Evolutionary conservation across 2,329 filamentous ascomycete species (phyloP), one percentile per base, ranked within the genome.

Genomic region (Nemania serpens): DNA sequence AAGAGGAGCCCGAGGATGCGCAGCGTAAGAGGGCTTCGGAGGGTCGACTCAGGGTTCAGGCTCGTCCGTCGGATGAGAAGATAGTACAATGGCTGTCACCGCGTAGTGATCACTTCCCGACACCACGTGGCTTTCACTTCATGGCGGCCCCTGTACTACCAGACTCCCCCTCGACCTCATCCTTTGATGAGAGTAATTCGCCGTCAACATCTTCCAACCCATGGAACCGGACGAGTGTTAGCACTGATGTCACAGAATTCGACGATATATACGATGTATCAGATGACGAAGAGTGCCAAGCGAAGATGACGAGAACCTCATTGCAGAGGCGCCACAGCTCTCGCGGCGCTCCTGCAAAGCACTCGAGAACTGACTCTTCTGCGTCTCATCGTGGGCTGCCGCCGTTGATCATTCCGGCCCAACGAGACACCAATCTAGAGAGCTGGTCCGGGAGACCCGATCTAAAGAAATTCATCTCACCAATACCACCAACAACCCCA

Each of bases 231-330:
- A 79, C 81, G 69, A 89, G 84, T 78, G 77, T 81, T 68, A 79
- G 83, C 73, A 88, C 88, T 66, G 85, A 86, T 68, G 82, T 83
- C 64, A 91, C 85, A 67, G 88, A 91, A 66, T 94, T 94, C 69
- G 91, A 96, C 75, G 91, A 96, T 69, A 79, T 97, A 50, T 97
- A 97, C 75, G 91, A 95, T 75, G 84, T 91, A 43, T 93, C 91
- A 15, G 92, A 96, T 67, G 87, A 92, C 56, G 92, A 96, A 68
- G 82, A 85, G 9, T 73, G 73, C 36, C 70, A 68, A 68, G 74
- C 74, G 71, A 81, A 85, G 67, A 76, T 77, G 70, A 76, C 74
- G 73, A 77, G 69, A 74, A 77, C 68, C 64, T 79, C 73, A 52
- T 75, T 71, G 36, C 71, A 75, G 66, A 69, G 69, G 67, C 73